Percentiles rank a stretch among this genome's conserved stretches.
These are phyloP conservation scores for Chaetomiaceae sp. DNA, from an alignment of 2,329 filamentous ascomycete species.

Conservation along the genomic window DNA sequence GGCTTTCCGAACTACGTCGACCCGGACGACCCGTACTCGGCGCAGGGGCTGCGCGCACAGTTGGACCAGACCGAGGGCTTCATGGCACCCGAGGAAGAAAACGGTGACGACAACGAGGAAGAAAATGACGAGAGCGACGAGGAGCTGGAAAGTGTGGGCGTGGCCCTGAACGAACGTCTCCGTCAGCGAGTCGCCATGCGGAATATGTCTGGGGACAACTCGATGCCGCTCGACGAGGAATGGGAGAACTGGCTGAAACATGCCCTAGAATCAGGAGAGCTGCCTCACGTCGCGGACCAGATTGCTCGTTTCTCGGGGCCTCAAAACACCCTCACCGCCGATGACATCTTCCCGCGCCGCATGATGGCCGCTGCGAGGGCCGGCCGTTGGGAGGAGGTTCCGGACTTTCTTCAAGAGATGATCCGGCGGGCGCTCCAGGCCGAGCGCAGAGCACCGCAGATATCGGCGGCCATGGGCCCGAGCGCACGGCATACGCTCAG, in stretches of 20 bases:
- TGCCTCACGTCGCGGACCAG: slow-evolving; percentile 44
- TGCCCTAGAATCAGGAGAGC: slow-evolving; percentile 58
- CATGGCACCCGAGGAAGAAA: slow-evolving; percentile 1
- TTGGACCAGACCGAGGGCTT: slow-evolving; percentile 7
- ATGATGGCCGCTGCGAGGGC: slow-evolving; percentile 52
- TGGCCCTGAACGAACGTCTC: slow-evolving; percentile 60
- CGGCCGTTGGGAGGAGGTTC: slow-evolving; percentile 55
- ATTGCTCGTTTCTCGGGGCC: slow-evolving; percentile 34
- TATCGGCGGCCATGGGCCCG: not conserved
- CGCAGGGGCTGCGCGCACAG: slow-evolving; percentile 9
- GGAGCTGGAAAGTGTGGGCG: slow-evolving; percentile 54
- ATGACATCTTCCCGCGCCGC: slow-evolving; percentile 42
- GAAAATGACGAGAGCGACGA: slow-evolving; percentile 50
- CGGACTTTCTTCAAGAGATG: slow-evolving; percentile 49
- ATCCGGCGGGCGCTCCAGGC: slow-evolving; percentile 44
- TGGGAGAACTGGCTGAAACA: slow-evolving; percentile 74
- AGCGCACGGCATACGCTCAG: slow-evolving; percentile 11
- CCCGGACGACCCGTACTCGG: slow-evolving; percentile 34
- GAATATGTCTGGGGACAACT: slow-evolving; percentile 51
- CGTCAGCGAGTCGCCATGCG: slow-evolving; percentile 58
- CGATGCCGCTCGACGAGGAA: slow-evolving; percentile 60
- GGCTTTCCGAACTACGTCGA: slow-evolving; percentile 60
- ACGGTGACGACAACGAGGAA: slow-evolving; percentile 18
- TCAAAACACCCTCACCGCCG: slow-evolving; percentile 30
- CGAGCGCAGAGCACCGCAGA: slow-evolving; percentile 28